These are phyloP conservation scores for Colletotrichum musae DNA, from an alignment of 2,329 filamentous ascomycete species.

Conservation along the genomic window DNA sequence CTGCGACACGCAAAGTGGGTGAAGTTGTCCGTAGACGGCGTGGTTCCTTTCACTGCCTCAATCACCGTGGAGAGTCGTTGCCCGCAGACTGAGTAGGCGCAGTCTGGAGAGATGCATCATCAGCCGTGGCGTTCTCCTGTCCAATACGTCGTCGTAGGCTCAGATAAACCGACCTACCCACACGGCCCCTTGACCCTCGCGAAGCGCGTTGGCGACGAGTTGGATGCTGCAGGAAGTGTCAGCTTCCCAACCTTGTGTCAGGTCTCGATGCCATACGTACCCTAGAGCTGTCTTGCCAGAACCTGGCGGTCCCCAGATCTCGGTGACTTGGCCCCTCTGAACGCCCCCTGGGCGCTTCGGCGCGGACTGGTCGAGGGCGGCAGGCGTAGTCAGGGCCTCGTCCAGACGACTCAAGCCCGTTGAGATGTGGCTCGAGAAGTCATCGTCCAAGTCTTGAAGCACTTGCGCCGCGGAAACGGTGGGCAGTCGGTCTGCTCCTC, in stretches of 20 bases:
- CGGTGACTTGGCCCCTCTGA: conserved; percentile 82
- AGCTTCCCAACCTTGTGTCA: conserved; percentile 30
- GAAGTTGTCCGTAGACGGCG: conserved; percentile 49
- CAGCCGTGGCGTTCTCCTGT: conserved; percentile 17
- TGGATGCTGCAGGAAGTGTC: conserved; percentile 71
- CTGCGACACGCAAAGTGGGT: conserved; percentile 68
- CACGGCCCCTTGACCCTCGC: conserved; percentile 73
- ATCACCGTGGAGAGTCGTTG: conserved; percentile 53
- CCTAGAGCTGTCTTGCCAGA: conserved; percentile 87
- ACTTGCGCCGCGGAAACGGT: conserved; percentile 83
- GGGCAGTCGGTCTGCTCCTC: conserved; percentile 77
- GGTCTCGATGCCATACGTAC: conserved; percentile 71
- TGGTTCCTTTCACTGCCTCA: conserved; percentile 31
- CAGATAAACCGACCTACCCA: conserved; percentile 81
- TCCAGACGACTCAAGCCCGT: conserved; percentile 72
- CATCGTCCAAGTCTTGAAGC: conserved; percentile 70
- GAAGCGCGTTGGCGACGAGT: conserved; percentile 74
- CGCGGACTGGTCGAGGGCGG: conserved; percentile 25
- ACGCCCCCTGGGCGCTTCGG: conserved; percentile 68
- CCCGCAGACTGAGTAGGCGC: conserved; percentile 56
- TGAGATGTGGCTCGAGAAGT: conserved; percentile 65
- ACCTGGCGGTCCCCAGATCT: conserved; percentile 90
- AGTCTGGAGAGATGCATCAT: conserved; percentile 49
- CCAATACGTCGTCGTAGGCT: background rate
- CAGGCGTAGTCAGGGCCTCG: conserved; percentile 55